These are phyloP conservation scores for Entomortierella lignicola DNA, from an alignment of 192 early-diverging fungal species.

Conservation along the genomic window DNA sequence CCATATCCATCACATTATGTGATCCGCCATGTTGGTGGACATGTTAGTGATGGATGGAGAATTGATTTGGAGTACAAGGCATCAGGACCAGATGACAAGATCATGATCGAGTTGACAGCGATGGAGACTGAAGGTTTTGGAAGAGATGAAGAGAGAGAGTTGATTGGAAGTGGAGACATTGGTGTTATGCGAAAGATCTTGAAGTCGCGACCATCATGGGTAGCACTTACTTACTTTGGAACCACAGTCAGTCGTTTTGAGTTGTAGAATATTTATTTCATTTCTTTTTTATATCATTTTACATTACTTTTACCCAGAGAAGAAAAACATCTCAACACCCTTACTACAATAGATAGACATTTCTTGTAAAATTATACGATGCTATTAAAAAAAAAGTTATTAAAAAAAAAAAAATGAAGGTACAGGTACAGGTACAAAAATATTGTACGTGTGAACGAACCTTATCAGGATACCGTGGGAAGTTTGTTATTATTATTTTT, in stretches of 20 bases:
- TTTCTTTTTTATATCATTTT: neutral
- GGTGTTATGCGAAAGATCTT: conserved; percentile 50
- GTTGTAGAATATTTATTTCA: conserved; percentile 4
- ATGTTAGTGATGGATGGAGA: conserved; percentile 60
- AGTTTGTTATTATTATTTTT: conserved; percentile 6
- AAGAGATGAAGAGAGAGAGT: conserved; percentile 52
- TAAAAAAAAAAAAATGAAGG: no score
- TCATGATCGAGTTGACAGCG: conserved; percentile 62
- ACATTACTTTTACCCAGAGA: no score
- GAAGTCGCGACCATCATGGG: conserved; percentile 32
- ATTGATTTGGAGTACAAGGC: conserved; percentile 58
- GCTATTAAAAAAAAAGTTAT: no score
- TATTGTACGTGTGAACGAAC: conserved; percentile 1
- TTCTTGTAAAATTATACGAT: no score
- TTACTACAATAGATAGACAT: neutral
- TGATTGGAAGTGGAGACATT: conserved; percentile 58
- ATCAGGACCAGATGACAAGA: conserved; percentile 51
- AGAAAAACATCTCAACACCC: no score
- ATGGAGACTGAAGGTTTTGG: conserved; percentile 64
- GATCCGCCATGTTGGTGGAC: conserved; percentile 63
- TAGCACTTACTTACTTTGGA: conserved; percentile 49
- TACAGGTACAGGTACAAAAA: neutral
- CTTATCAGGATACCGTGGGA: conserved; percentile 12
- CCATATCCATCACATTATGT: conserved; percentile 55
- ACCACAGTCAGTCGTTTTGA: conserved; percentile 39